Evolutionary conservation across 306 rosid genomes (phyloP), one percentile per base, ranked within the genome.

Genomic region (Cucumis hystrix): DNA sequence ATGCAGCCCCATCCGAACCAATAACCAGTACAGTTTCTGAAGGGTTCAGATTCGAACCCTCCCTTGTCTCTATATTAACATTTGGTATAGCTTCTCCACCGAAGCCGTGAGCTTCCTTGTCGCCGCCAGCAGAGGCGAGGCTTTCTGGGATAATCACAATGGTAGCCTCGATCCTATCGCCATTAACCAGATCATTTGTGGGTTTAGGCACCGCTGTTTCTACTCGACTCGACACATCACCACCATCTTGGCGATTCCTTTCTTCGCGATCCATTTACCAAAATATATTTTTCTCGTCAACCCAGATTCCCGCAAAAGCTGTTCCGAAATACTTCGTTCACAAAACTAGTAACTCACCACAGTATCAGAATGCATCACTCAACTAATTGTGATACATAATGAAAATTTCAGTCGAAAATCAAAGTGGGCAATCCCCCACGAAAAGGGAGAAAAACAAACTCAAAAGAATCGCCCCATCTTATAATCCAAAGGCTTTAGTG

Each of bases 1-100:
- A 0, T 49, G 77, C 84, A 66, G 80, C 68, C 81, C 84, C 85
- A 87, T 67, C 87, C 75, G 88, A 69, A 79, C 82, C 85, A 63
- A 87, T 84, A 57, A 82, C 89, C 77, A 83, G 78, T 74, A 80
- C 75, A 25, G 90, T 83, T 81, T 87, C 95, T 33, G 71, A 75
- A 47, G 74, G 87, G 62, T 49, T 85, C 7, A 83, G 79, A 78
- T 69, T 77, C 7, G 83, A 83, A 81, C 69, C 54, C 79, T 85
- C 85, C 78, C 83, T 72, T 16, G 85, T 73, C 73, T 81, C 78
- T 54, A 18, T 25, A 52, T 52, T 9, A 25, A 72, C 76, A 41
- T 68, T 68, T 20, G 33, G 7, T 41, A 11, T 11, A 41, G 55
- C 54, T 40, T 67, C 39, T n/a, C 37, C 51, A 43, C 37, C 4